Percentiles rank a stretch among this genome's conserved stretches.
These are phyloP conservation scores for Plasmodium yoelii DNA, from an alignment of 169 alveolate species.

Conservation along the genomic window DNA sequence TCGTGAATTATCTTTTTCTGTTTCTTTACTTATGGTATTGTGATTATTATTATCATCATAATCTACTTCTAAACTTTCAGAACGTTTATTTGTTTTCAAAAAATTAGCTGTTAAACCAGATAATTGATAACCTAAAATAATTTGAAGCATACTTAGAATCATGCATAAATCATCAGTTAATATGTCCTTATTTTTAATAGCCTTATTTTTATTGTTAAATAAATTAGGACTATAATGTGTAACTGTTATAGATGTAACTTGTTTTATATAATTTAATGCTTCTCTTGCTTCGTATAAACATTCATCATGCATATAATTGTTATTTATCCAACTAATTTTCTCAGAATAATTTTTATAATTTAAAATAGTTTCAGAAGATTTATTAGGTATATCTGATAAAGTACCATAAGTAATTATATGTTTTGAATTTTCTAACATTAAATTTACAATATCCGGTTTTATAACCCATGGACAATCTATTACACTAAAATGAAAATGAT, in stretches of 20 bases:
- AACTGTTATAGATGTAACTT: constrained; percentile 30
- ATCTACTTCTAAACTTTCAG: not conserved
- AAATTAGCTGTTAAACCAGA: constrained; percentile 57
- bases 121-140: constrained; percentile 18
- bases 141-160: constrained; percentile 24
- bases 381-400: constrained; percentile 20
- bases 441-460: constrained; percentile 35
- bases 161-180: constrained; percentile 54
- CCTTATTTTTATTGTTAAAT: constrained; percentile 21
- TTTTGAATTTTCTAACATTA: constrained; percentile 19
- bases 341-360: constrained; percentile 30
- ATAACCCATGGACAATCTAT: constrained; percentile 66
- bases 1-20: not conserved
- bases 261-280: constrained; percentile 29
- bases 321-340: constrained; percentile 66
- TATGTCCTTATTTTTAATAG: constrained; percentile 26
- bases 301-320: constrained; percentile 64
- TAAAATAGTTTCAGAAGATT: constrained; percentile 24
- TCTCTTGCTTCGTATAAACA: constrained; percentile 47
- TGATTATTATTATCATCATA: not conserved
- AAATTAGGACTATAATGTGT: constrained; percentile 46
- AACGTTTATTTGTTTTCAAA: not conserved
- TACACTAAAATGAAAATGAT: constrained; percentile 52
- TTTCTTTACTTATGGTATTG: not conserved
- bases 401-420: constrained; percentile 69